These are phyloP conservation scores for Rhodomyrtus psidioides DNA, from an alignment of 441 rosid species.

Conservation along the genomic window DNA sequence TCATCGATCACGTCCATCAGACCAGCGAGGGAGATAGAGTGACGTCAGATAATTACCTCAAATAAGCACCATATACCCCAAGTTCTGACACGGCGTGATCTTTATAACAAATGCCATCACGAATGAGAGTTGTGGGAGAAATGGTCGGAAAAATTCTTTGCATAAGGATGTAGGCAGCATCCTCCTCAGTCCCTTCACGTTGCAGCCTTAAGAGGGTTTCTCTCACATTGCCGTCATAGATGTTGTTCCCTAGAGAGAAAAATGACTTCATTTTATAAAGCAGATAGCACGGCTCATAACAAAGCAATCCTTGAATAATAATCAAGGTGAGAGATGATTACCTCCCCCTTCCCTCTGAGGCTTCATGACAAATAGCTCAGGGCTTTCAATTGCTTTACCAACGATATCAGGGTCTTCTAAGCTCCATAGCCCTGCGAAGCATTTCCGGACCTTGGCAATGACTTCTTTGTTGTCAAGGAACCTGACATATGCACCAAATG, in stretches of 20 bases:
- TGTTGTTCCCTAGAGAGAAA: conserved; percentile 67
- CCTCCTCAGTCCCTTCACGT: conserved; percentile 54
- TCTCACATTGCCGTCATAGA: conserved; percentile 79
- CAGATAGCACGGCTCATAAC: neutral
- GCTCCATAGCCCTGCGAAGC: conserved; percentile 97
- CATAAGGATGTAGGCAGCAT: conserved; percentile 95
- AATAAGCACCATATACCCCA: conserved; percentile 75
- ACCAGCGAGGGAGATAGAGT: neutral
- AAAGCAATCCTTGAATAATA: neutral
- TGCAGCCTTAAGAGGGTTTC: conserved; percentile 64
- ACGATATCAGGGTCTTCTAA: conserved; percentile 62
- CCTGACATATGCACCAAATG: conserved; percentile 18
- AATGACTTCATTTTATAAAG: neutral
- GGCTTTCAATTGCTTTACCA: conserved; percentile 64
- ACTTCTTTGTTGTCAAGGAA: conserved; percentile 74
- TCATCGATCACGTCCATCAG: neutral
- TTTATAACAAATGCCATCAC: conserved; percentile 68
- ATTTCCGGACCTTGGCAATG: conserved; percentile 60
- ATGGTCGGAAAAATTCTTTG: conserved; percentile 85
- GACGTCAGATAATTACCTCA: conserved; percentile 41
- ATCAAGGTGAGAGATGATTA: conserved; percentile 11
- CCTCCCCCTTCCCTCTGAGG: conserved; percentile 99
- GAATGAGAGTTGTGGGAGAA: conserved; percentile 55
- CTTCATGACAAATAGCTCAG: conserved; percentile 79
- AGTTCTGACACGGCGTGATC: conserved; percentile 84